Percentiles rank a stretch among this genome's conserved stretches.
Evolutionary conservation across 768 basidiomycete species (phyloP).

Genomic region (Mycena filopes): DNA sequence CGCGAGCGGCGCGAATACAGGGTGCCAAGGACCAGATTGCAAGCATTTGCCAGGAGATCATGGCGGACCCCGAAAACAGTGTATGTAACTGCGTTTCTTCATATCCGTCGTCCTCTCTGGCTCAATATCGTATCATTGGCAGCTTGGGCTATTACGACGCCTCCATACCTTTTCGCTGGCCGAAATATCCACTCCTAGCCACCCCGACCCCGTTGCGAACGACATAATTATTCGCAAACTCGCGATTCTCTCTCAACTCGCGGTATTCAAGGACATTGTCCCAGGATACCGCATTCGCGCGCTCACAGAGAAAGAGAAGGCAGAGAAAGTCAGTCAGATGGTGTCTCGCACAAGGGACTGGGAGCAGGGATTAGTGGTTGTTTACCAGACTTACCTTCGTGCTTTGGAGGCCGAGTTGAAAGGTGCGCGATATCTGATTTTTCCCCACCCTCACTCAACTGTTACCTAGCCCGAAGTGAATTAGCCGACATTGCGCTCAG

Average conservation of each 20-base stretch:
- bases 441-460: slow-evolving; percentile 22
- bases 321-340: slow-evolving; percentile 94
- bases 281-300: slow-evolving; percentile 96
- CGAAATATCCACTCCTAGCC: slow-evolving; percentile 75
- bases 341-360: slow-evolving; percentile 91
- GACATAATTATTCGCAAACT: slow-evolving; percentile 87
- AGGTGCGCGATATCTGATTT: slow-evolving; percentile 54
- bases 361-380: slow-evolving; percentile 91
- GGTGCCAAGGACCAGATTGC: slow-evolving; percentile 95
- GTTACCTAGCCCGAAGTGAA: slow-evolving; percentile 65
- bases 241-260: slow-evolving; percentile 88
- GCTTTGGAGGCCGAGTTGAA: slow-evolving; percentile 88
- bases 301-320: slow-evolving; percentile 89
- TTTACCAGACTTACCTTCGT: slow-evolving; percentile 91
- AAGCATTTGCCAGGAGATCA: slow-evolving; percentile 90
- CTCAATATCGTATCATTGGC: slow-evolving; percentile 70
- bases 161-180: slow-evolving; percentile 88
- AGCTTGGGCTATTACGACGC: slow-evolving; percentile 91
- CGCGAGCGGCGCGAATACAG: slow-evolving; percentile 73
- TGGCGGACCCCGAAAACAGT: slow-evolving; percentile 94
- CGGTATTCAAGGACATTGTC: slow-evolving; percentile 95
- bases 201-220: slow-evolving; percentile 78
- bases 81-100: slow-evolving; percentile 56
- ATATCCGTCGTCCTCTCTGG: slow-evolving; percentile 10
- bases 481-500: slow-evolving; percentile 77